phyloP scores from a whole-genome alignment of 1,139 yeast genomes.

The Candida pseudocylindracea region DNA sequence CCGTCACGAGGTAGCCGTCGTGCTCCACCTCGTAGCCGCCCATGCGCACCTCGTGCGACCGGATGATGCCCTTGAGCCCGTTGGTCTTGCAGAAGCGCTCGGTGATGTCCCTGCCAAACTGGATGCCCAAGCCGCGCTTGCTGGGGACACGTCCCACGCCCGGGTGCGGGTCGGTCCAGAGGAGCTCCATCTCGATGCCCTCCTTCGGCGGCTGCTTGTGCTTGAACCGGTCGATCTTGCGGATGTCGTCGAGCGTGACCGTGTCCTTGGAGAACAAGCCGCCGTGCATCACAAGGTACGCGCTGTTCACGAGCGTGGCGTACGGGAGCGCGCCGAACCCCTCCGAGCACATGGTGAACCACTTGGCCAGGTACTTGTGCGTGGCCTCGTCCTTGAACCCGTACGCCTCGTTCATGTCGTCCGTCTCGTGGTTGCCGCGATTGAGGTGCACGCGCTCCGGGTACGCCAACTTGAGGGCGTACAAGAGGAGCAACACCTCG shows the following conservation, averaged over 20 bases:
- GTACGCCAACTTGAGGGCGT: conserved; percentile 53
- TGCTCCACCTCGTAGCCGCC: conserved; percentile 82
- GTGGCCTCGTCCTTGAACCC: conserved; percentile 96
- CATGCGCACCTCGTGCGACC: conserved; percentile 93
- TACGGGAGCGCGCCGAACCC: conserved; percentile 75
- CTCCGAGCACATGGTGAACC: conserved; percentile 73
- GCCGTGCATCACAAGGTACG: conserved; percentile 84
- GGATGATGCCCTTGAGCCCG: conserved; percentile 52
- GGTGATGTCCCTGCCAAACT: conserved; percentile 93
- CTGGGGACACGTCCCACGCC: conserved; percentile 65
- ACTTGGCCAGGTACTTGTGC: conserved; percentile 61
- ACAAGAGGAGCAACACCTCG: conserved; percentile 74
- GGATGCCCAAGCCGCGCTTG: conserved; percentile 87
- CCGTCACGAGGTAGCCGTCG: conserved; percentile 67
- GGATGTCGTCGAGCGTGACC: conserved; percentile 52
- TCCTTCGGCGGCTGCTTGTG: conserved; percentile 70
- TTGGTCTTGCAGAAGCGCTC: conserved; percentile 52
- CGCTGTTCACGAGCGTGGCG: conserved; percentile 57
- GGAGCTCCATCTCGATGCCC: conserved; percentile 86
- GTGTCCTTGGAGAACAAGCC: conserved; percentile 72
- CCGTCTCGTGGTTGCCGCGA: conserved; percentile 94
- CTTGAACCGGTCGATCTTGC: conserved; percentile 43
- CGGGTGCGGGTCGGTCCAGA: conserved; percentile 94
- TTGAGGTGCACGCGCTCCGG: conserved; percentile 61
- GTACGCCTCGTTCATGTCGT: conserved; percentile 89